Base-by-base conservation (phyloP, 2,329 filamentous ascomycete genomes). In the Alternaria gansuensis region DNA sequence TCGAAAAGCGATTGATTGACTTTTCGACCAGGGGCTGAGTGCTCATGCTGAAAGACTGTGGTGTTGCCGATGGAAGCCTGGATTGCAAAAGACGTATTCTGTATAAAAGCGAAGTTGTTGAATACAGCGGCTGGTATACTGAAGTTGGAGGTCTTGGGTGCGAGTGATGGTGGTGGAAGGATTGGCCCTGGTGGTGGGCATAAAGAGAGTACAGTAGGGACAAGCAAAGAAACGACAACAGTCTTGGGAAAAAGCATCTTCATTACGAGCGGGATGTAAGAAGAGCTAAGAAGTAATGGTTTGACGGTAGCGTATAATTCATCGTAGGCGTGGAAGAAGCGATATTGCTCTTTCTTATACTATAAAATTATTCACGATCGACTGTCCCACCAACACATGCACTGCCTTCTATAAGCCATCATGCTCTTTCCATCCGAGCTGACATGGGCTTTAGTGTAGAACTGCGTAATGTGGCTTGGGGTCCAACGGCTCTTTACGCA, bases 161-260 rank as follows among this genome's bases (percentile, higher is more conserved):
- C 29, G 2, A 67, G n/a, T 14, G 28, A 51, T 6, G 70, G 68
- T 33, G 65, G 61, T 11, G 70, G 69, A 45, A 71, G 64, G 5
- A 67, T 41, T 14, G 57, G 28, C 5, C 70, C 68, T 17, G 69
- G 68, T n/a, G 68, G 67, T 31, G 65, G 68, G 33, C 69, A 73
- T 45, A 65, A 61, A 5, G 59, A 49, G 28, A 54, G 29, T 21
- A 28, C 31, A 26, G 51, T 34, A 21, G 40, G n/a, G 23, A 48
- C 13, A 24, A 60, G 17, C 3, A 58, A n/a, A 11, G 43, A 48
- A 14, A 49, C 17, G n/a, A 33, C 6, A 23, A 24, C 8, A 3
- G 8, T 23, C 10, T 14, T 45, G 9, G 29, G n/a, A 26, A 37
- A 13, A n/a, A 37, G 9, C 48, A 51, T 51, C 4, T 45, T 40